phyloP scores from a whole-genome alignment of 345 rosid genomes.

The Euphorbia tirucalli region DNA sequence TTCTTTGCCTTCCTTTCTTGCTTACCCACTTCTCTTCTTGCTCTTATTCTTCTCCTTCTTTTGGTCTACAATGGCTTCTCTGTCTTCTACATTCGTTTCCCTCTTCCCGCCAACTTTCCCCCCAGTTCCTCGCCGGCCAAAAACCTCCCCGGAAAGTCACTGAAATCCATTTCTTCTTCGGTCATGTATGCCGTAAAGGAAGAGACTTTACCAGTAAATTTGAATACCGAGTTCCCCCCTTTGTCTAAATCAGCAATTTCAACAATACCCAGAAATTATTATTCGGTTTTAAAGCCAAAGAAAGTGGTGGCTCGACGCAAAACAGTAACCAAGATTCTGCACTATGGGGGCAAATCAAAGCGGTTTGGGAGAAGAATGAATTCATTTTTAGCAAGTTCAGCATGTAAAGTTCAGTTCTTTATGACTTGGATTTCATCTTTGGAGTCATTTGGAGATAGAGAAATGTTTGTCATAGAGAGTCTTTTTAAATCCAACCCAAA shows the following conservation, averaged over 20 bases:
- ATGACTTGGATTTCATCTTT: conserved; percentile 90
- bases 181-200: conserved; percentile 54
- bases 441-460: conserved; percentile 61
- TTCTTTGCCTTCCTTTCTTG: conserved; percentile 40
- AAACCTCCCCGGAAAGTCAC: conserved; percentile 24
- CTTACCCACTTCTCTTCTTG: conserved; percentile 61
- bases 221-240: conserved; percentile 36
- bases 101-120: conserved; percentile 39
- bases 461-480: conserved; percentile 55
- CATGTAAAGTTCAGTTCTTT: conserved; percentile 67
- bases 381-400: conserved; percentile 44
- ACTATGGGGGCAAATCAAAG: conserved; percentile 28
- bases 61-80: conserved; percentile 63
- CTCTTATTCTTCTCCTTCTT: conserved; percentile 58
- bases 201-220: conserved; percentile 32
- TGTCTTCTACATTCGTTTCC: conserved; percentile 57
- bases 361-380: conserved; percentile 44
- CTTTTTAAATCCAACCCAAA: conserved; percentile 59
- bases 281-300: conserved; percentile 20
- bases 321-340: conserved; percentile 17
- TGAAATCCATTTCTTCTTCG: conserved; percentile 32
- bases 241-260: conserved; percentile 26
- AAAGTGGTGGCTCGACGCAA: conserved; percentile 7
- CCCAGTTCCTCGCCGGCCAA: conserved; percentile 24
- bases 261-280: conserved; percentile 18